Base-by-base conservation (phyloP, 148 eudicot genomes). In the Cornus controversa region DNA sequence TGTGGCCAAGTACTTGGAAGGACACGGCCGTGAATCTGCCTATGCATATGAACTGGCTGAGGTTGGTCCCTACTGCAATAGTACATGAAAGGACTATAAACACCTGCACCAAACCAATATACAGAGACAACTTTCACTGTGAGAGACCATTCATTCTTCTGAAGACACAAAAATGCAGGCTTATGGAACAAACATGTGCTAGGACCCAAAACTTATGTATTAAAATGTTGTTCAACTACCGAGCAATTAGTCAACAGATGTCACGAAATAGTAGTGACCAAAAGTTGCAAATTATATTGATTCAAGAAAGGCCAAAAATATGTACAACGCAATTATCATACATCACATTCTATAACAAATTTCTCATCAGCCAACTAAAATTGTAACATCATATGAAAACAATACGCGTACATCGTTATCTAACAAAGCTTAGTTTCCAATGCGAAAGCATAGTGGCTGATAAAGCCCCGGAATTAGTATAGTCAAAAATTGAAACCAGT, bases 21-120 rank as follows among this genome's bases (percentile, higher is more conserved):
- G 98, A 89, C 13, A 94, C 97, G 5, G 98, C 98, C 40, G 97
- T 90, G 87, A 94, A 94, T 91, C 98, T 88, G 47, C 98, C 97
- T 4, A 92, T 94, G 87, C 98, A 94, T 81, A 94, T 94, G 83
- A 94, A 94, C 78, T 94, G 98, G 87, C 98, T 94, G 67, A 94
- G 91, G 82, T 94, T 94, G 72, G 98, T 94, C 69, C 98, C 96
- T 14, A 94, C 86, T 28, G 98, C 98, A 71, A 94, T 94, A 53
- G 91, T 84, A 89, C 98, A 94, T 62, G 98, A 94, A 31, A 94
- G 91, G 77, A 75, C 70, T 77, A 90, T 77, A 67, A 94, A 89
- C 72, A 88, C 72, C 98, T 94, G 96, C 76, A 73, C 36, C 63
- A 62, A 66, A 73, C 36, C 63, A 62, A 66, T 28, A 63, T 58